A percentile compares a stretch with the other conserved stretches of the same genome.
Evolutionary conservation across 2,329 filamentous ascomycete genomes (phyloP).

Genomic region (Colletotrichum echinochloae): DNA sequence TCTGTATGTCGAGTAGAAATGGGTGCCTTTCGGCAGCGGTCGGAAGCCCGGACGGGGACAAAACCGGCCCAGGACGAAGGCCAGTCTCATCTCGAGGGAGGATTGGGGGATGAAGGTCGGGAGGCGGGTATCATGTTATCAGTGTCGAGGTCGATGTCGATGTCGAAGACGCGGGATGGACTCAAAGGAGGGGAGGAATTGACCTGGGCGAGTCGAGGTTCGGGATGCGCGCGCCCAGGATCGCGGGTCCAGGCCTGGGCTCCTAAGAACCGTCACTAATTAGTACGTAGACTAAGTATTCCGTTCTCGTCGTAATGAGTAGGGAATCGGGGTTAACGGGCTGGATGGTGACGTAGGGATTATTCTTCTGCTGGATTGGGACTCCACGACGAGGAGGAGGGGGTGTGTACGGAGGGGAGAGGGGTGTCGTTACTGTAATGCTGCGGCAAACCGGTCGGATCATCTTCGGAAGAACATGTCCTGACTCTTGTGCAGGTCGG

Average conservation of each 20-base stretch:
- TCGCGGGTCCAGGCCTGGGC: constrained; percentile 22
- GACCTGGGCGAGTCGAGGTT: neutral
- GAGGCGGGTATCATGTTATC: constrained; percentile 42
- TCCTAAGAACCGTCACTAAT: too few relatives aligned
- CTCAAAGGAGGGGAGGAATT: neutral
- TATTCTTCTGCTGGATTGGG: neutral
- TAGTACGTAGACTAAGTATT: neutral
- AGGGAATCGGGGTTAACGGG: too few relatives aligned
- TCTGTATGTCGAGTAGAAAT: constrained; percentile 38
- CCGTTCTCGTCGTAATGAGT: neutral
- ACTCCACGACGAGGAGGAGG: too few relatives aligned
- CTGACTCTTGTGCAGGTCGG: too few relatives aligned
- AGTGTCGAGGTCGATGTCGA: constrained; percentile 7
- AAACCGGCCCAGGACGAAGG: constrained; percentile 57
- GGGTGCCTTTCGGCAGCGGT: constrained; percentile 43
- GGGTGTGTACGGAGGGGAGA: too few relatives aligned
- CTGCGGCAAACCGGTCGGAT: too few relatives aligned
- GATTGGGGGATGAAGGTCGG: constrained; percentile 13
- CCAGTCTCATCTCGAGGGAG: constrained; percentile 59
- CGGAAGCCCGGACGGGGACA: constrained; percentile 55
- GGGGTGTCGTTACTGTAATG: too few relatives aligned
- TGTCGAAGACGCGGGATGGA: neutral
- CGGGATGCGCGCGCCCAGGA: constrained; percentile 19
- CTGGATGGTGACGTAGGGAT: constrained; percentile 47
- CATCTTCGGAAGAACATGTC: too few relatives aligned